A percentile compares a stretch with the other conserved stretches of the same genome.
These are phyloP conservation scores for Neofusicoccum parvum DNA, from an alignment of 2,329 filamentous ascomycete genomes.

Conservation along the genomic window DNA sequence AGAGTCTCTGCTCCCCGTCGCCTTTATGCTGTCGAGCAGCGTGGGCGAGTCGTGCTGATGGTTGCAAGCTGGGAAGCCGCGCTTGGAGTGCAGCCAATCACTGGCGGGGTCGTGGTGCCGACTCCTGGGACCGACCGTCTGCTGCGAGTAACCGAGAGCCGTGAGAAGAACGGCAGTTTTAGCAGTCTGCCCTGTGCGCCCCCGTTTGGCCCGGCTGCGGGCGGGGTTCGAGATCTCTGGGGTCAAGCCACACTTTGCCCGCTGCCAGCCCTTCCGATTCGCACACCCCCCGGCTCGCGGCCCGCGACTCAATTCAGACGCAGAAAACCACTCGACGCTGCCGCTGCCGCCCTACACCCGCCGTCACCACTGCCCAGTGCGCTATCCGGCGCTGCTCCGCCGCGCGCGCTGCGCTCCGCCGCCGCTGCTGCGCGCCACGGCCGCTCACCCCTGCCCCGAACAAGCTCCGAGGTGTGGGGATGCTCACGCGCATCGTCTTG, in stretches of 20 bases:
- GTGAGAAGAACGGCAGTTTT: slow-evolving; percentile 10
- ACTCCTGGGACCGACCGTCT: neutral
- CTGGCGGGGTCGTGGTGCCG: neutral
- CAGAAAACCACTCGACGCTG: neutral
- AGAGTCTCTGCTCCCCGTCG: neutral
- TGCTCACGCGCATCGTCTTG: neutral
- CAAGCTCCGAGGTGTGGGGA: slow-evolving; percentile 12
- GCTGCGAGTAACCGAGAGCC: slow-evolving; percentile 18
- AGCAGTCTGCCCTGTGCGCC: neutral
- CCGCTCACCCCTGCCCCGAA: neutral
- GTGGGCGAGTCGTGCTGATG: neutral
- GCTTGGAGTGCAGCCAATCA: slow-evolving; percentile 2
- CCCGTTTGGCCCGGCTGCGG: no score
- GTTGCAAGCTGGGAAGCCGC: neutral
- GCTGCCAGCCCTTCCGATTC: no score
- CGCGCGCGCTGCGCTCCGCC: no score
- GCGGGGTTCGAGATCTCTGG: neutral
- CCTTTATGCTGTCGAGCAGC: neutral
- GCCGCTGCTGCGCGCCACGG: neutral
- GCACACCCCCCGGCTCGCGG: no score
- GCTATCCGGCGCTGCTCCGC: neutral
- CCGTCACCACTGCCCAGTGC: neutral
- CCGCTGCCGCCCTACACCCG: neutral
- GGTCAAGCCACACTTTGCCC: neutral
- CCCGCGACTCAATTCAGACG: neutral